phyloP scores from a whole-genome alignment of 169 alveolate genomes.

The Plasmodium relictum region DNA sequence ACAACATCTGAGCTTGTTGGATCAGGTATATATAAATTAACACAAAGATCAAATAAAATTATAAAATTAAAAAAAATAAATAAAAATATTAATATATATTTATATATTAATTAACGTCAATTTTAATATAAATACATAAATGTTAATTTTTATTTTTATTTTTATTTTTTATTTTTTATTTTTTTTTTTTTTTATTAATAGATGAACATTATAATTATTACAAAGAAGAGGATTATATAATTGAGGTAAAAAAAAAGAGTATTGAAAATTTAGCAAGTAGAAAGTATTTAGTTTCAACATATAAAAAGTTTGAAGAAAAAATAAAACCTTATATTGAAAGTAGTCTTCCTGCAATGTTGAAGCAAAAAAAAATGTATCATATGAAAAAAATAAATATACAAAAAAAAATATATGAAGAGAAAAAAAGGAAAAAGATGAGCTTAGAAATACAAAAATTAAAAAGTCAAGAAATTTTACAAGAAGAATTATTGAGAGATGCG shows the following conservation, averaged over 20 bases:
- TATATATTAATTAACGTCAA: background rate
- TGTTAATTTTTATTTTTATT: no score
- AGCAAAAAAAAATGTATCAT: conserved; percentile 53
- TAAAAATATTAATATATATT: background rate
- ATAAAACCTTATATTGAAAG: conserved; percentile 74
- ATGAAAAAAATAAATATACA: conserved; percentile 54
- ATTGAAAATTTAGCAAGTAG: conserved; percentile 68
- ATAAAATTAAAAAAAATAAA: background rate
- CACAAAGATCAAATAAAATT: background rate
- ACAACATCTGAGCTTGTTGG: conserved; percentile 26
- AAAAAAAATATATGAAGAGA: conserved; percentile 70
- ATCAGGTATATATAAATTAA: conserved; percentile 14
- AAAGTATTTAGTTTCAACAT: conserved; percentile 50
- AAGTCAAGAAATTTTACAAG: conserved; percentile 42
- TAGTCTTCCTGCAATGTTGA: conserved; percentile 74
- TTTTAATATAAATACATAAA: background rate
- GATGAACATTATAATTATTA: conserved; percentile 53
- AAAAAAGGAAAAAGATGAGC: conserved; percentile 47
- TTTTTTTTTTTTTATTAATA: conserved; percentile 27
- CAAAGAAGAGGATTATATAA: conserved; percentile 29
- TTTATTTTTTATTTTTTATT: background rate
- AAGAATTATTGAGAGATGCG: conserved; percentile 50
- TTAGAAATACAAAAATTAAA: conserved; percentile 42
- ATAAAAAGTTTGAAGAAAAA: conserved; percentile 68
- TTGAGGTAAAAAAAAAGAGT: conserved; percentile 36